Conservation (phyloP, 331 rosid species). For the Quercus tomentella region DNA sequence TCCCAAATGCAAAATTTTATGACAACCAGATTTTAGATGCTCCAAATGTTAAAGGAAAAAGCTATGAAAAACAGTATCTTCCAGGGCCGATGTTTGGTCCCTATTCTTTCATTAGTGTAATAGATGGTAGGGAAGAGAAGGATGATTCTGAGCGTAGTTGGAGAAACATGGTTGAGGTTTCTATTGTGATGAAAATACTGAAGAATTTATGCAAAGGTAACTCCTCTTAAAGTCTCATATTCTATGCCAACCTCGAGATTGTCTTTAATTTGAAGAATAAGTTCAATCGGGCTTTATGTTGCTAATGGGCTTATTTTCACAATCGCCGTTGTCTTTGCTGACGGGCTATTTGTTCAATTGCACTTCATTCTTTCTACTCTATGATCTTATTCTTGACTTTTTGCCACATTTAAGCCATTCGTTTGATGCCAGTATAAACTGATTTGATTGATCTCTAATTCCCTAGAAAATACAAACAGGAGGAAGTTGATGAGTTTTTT, state of each 20-base stretch:
- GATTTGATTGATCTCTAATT: neutral
- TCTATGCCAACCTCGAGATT: no score
- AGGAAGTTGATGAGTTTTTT: neutral
- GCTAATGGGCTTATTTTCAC: no score
- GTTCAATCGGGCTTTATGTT: no score
- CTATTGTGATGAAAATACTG: constrained; percentile 42
- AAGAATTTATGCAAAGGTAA: constrained; percentile 46
- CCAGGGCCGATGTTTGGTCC: constrained; percentile 58
- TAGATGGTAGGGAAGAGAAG: constrained; percentile 51
- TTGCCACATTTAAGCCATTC: neutral
- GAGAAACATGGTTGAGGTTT: constrained; percentile 68
- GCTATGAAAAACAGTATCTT: constrained; percentile 44
- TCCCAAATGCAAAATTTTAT: constrained; percentile 61
- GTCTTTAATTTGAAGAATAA: no score
- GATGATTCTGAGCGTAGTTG: constrained; percentile 55
- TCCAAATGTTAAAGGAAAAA: constrained; percentile 30
- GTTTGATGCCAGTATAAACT: neutral
- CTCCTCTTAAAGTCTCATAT: neutral
- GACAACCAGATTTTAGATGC: constrained; percentile 43
- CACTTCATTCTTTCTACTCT: neutral
- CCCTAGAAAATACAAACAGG: neutral
- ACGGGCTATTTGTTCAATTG: neutral
- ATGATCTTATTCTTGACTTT: neutral
- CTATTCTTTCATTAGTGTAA: constrained; percentile 58
- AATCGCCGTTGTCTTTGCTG: no score